These are phyloP conservation scores for Brettanomyces anomalus DNA, from an alignment of 805 yeast species.

Conservation along the genomic window DNA sequence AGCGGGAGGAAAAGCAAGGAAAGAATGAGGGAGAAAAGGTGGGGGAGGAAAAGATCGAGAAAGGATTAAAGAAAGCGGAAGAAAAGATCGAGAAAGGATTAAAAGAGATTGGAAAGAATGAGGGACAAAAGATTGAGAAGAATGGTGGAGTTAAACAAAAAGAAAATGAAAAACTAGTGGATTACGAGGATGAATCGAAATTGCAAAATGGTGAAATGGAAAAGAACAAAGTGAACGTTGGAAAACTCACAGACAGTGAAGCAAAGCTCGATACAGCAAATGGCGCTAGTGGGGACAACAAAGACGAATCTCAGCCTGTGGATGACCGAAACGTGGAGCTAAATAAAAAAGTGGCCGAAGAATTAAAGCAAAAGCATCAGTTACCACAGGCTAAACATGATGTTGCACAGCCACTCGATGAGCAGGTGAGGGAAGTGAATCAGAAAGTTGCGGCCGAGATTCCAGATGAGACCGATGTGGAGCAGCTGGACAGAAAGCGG, in stretches of 20 bases:
- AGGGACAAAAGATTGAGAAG: neutral
- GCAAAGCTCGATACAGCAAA: conserved; percentile 4
- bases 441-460: conserved; percentile 1
- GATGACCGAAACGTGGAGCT: conserved; percentile 2
- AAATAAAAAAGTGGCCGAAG: conserved; percentile 15
- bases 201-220: neutral
- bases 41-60: neutral
- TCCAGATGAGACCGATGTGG: neutral
- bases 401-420: conserved; percentile 19
- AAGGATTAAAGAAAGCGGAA: neutral
- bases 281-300: neutral
- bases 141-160: neutral
- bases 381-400: conserved; percentile 19
- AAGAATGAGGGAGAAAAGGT: conserved; percentile 1
- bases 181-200: neutral
- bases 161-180: too few species aligned
- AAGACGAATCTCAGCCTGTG: neutral
- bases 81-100: neutral
- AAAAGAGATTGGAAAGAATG: neutral
- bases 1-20: neutral
- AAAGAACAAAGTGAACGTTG: neutral
- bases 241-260: neutral
- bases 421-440: conserved; percentile 16
- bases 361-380: conserved; percentile 14
- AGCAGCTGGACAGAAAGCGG: neutral